Conservation (phyloP, 441 rosid species). For the Pelargonium cotyledonis region DNA sequence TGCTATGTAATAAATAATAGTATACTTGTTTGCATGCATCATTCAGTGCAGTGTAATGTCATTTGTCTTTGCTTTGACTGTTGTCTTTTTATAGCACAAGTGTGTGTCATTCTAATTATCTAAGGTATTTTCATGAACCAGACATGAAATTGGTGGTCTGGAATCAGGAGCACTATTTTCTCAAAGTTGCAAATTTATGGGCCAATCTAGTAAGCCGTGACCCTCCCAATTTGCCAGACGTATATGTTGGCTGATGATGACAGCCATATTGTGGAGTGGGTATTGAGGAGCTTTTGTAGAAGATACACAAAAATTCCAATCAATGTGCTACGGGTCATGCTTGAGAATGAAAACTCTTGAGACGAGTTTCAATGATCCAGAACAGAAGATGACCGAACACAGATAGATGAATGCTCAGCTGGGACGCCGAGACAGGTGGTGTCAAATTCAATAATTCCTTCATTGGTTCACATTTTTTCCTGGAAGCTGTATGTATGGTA, state of each 20-base stretch:
- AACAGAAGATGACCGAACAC: background rate
- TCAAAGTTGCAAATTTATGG: conserved; percentile 62
- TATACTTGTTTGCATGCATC: background rate
- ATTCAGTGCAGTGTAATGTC: background rate
- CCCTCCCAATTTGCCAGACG: conserved; percentile 43
- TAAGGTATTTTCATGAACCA: conserved; percentile 26
- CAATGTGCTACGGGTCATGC: background rate
- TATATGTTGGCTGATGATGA: conserved; percentile 19
- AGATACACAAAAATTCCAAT: background rate
- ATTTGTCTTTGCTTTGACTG: background rate
- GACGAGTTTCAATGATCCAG: conserved; percentile 13
- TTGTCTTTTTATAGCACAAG: background rate
- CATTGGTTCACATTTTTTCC: conserved; percentile 27
- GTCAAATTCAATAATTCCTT: background rate
- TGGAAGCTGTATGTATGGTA: conserved; percentile 16
- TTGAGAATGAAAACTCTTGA: background rate
- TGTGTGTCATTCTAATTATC: background rate
- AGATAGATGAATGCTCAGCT: conserved; percentile 10
- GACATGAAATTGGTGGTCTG: conserved; percentile 55
- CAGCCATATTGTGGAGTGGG: background rate
- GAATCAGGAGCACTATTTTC: conserved; percentile 45
- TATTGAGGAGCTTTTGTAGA: background rate
- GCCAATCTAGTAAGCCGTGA: conserved; percentile 40
- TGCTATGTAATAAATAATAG: too few relatives aligned
- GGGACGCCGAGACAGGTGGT: background rate